These are phyloP conservation scores for Aspergillus transmontanensis DNA, from an alignment of 2,329 filamentous ascomycete species.

Conservation along the genomic window DNA sequence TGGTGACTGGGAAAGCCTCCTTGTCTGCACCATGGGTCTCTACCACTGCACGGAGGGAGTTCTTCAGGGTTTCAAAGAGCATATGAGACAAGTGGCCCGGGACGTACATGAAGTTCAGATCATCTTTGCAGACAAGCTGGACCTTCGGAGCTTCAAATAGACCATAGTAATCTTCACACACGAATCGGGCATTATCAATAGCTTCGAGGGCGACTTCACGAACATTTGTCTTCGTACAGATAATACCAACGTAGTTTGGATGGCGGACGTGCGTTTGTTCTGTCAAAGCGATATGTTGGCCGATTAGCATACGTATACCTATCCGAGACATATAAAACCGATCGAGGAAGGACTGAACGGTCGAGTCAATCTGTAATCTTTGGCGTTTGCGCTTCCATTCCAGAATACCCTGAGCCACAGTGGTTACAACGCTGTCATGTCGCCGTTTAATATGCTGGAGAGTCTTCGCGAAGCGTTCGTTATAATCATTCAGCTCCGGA, in stretches of 20 bases:
- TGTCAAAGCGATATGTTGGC: constrained; percentile 94
- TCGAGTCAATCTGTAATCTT: constrained; percentile 96
- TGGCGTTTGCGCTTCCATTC: constrained; percentile 97
- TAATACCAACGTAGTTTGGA: constrained; percentile 95
- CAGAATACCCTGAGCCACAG: constrained; percentile 94
- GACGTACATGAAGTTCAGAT: constrained; percentile 99
- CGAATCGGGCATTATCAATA: constrained; percentile 98
- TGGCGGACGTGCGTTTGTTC: constrained; percentile 89
- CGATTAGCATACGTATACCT: constrained; percentile 98
- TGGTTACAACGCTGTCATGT: constrained; percentile 96
- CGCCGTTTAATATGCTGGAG: constrained; percentile 92
- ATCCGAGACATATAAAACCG: constrained; percentile 99
- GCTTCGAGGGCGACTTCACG: constrained; percentile 92
- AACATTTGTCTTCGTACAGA: constrained; percentile 98
- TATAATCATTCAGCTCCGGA: constrained; percentile 91
- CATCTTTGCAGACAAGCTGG: constrained; percentile 90
- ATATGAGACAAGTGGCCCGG: constrained; percentile 98
- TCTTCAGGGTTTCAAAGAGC: constrained; percentile 99
- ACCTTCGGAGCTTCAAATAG: constrained; percentile 96
- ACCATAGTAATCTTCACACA: constrained; percentile 98
- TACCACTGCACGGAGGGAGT: constrained; percentile 93
- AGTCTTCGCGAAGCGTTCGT: constrained; percentile 83
- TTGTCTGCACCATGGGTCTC: constrained; percentile 94
- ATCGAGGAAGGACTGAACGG: constrained; percentile 96
- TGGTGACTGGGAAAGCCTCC: constrained; percentile 93